Evolutionary conservation across 306 rosid species (phyloP).

Genomic region (Herpetospermum pedunculosum): DNA sequence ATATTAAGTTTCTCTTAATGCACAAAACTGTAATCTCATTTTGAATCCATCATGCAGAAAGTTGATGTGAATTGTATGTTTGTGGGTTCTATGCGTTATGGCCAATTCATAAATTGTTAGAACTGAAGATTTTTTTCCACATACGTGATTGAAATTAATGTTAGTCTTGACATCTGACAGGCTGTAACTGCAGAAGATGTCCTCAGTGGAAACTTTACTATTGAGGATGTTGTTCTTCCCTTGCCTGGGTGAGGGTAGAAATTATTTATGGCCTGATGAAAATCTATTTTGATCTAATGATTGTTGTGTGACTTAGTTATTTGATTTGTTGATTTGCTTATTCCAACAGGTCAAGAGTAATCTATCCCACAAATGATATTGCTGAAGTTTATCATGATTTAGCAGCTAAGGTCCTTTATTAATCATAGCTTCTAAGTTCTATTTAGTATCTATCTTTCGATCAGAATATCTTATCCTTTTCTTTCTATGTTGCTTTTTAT

Average conservation of each 20-base stretch:
- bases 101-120: background rate
- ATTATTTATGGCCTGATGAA: slow-evolving; percentile 1
- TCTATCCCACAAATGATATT: slow-evolving; percentile 59
- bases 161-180: slow-evolving; percentile 30
- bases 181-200: slow-evolving; percentile 62
- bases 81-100: background rate
- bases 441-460: background rate
- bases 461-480: background rate
- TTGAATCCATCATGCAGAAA: background rate
- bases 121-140: background rate
- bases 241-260: slow-evolving; percentile 66
- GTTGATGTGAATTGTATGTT: background rate
- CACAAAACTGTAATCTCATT: background rate
- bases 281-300: slow-evolving; percentile 3
- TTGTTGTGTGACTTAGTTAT: background rate
- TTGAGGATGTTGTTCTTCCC: slow-evolving; percentile 90
- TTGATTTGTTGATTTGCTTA: background rate
- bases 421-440: background rate
- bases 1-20: background rate
- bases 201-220: slow-evolving; percentile 36
- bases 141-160: background rate
- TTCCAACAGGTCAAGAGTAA: slow-evolving; percentile 56
- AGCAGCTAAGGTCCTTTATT: slow-evolving; percentile 48
- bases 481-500: background rate
- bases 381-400: slow-evolving; percentile 66